phyloP scores from a whole-genome alignment of 306 rosid species.

The Comarum palustre region DNA sequence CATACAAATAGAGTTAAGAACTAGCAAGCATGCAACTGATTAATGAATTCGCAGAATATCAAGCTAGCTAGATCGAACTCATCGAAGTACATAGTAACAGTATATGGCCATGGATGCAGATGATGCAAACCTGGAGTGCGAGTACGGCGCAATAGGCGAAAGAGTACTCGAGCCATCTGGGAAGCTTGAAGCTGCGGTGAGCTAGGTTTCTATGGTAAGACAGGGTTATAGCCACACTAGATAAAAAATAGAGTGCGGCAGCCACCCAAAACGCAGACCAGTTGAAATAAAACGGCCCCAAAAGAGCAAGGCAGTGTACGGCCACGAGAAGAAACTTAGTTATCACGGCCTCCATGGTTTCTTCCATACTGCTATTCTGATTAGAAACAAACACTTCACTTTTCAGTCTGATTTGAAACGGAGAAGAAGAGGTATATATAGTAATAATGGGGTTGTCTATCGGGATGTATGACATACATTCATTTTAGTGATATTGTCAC shows the following conservation, averaged over 20 bases:
- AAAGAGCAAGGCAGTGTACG: conserved; percentile 16
- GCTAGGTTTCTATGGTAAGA: conserved; percentile 66
- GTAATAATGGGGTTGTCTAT: too few relatives aligned
- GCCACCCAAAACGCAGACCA: conserved; percentile 67
- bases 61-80: background rate
- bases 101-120: too few relatives aligned
- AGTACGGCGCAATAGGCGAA: conserved; percentile 77
- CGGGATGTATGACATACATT: too few relatives aligned
- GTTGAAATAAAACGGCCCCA: conserved; percentile 72
- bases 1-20: background rate
- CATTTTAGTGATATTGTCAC: too few relatives aligned
- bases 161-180: conserved; percentile 80
- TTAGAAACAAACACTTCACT: too few relatives aligned
- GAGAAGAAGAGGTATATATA: too few relatives aligned
- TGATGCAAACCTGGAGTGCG: conserved; percentile 63
- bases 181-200: conserved; percentile 47
- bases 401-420: too few relatives aligned
- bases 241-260: conserved; percentile 49
- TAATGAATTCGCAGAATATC: background rate
- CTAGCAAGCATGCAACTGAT: background rate
- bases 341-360: background rate
- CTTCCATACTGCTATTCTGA: too few relatives aligned
- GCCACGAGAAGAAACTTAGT: background rate
- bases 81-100: too few relatives aligned
- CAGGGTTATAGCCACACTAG: conserved; percentile 66